Base-by-base conservation (phyloP, 2,329 filamentous ascomycete species). In the Penicillium sumatraense region DNA sequence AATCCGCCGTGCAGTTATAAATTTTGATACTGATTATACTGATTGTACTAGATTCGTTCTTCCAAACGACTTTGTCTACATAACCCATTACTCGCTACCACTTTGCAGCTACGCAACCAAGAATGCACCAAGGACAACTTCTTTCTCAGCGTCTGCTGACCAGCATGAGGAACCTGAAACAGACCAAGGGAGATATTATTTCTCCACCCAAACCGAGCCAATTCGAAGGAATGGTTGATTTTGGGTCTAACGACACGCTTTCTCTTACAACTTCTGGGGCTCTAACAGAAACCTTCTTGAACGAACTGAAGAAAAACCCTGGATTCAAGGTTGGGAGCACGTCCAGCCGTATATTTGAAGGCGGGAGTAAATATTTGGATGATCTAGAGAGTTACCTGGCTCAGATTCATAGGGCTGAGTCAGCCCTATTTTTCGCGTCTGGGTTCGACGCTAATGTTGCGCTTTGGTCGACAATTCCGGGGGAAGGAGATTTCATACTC, bases 401-500 rank as follows among this genome's bases (percentile, higher is more conserved):
- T 1, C 59, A 55, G 0, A 85, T 86, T 62, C 81, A 87, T 61
- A 70, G 75, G 4, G 80, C 82, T 0, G 74, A 79, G 21, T 64
- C 75, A 2, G 83, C 76, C 0, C 62, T 86, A 1, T 71, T 87
- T 1, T 80, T 83, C 57, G 80, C 81, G 51, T 85, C 83, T 0
- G 84, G 82, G 0, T 83, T 80, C 46, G 83, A 85, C 51, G 84
- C 83, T 3, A 86, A 86, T 58, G 75, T 78, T 0, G 83, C 81
- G 0, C 67, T 86, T 3, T 80, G 85, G 38, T 69, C 75, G 14
- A 81, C 79, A 38, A 74, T 82, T 1, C 81, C 83, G 3, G 82
- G 82, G 56, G 69, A 67, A 0, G 81, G 78, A 0, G 84, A 86
- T 63, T 65, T 78, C 0, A 75, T 91, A 11, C 70, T 90, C 0